Percentiles rank a stretch among this genome's conserved stretches.
Conservation (phyloP, 1,284 basidiomycete species). For the Mycosarcoma mackinlayi region DNA sequence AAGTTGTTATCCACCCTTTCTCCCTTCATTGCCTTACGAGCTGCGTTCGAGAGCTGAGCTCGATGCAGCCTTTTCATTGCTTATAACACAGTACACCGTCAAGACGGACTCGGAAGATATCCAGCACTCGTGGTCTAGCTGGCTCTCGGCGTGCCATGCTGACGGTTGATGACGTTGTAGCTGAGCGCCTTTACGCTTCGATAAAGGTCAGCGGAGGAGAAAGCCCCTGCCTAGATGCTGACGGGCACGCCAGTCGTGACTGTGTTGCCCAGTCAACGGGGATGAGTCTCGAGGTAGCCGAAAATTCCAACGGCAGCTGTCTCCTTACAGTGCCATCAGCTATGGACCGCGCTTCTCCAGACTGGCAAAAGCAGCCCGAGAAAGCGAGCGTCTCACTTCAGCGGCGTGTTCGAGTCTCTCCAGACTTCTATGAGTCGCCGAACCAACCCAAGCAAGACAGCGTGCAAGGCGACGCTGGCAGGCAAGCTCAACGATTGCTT, state of each 20-base stretch:
- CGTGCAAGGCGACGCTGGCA: no score
- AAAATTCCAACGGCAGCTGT: background rate
- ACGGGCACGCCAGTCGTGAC: conserved; percentile 16
- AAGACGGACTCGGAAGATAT: conserved; percentile 25
- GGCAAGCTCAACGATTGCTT: no score
- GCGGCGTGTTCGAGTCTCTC: conserved; percentile 4
- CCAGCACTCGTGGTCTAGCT: conserved; percentile 10
- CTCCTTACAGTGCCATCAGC: background rate
- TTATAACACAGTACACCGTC: conserved; percentile 21
- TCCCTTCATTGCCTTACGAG: no score
- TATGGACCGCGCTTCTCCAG: background rate
- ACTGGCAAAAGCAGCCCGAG: background rate
- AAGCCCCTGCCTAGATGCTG: conserved; percentile 14
- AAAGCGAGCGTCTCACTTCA: background rate
- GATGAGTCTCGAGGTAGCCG: background rate
- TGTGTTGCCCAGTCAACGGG: background rate
- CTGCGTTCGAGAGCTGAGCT: background rate
- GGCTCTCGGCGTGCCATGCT: conserved; percentile 4
- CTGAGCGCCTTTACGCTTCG: conserved; percentile 1
- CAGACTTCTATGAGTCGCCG: conserved; percentile 19
- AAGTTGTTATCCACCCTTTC: background rate
- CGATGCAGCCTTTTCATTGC: background rate
- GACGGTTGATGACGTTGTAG: conserved; percentile 12
- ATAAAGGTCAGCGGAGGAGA: background rate
- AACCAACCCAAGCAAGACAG: background rate